These are phyloP conservation scores for Dothidotthia symphoricarpi DNA, from an alignment of 2,329 filamentous ascomycete species.

Conservation along the genomic window DNA sequence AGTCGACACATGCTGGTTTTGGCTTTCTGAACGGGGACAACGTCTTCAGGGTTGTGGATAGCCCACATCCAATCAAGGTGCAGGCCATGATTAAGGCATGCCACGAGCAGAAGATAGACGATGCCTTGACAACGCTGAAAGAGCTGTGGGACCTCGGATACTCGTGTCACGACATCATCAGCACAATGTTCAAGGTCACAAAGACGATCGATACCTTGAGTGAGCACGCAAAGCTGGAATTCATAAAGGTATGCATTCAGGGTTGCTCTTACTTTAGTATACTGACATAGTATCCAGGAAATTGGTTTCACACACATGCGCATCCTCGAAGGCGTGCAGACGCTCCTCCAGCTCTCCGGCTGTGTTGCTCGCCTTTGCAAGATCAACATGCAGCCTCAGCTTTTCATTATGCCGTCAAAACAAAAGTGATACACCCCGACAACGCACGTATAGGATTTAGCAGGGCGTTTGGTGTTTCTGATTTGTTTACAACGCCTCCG, in stretches of 20 bases:
- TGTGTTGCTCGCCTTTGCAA: constrained; percentile 88
- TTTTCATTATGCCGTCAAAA: constrained; percentile 57
- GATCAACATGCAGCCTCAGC: constrained; percentile 91
- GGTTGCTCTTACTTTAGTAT: neutral
- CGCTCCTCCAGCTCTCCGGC: constrained; percentile 86
- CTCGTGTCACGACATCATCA: constrained; percentile 98
- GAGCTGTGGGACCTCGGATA: constrained; percentile 95
- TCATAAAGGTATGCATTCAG: constrained; percentile 63
- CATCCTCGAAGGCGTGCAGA: constrained; percentile 96
- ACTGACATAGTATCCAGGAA: constrained; percentile 53
- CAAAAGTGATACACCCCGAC: constrained; percentile 8
- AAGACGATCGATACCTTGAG: constrained; percentile 91
- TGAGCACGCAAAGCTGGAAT: constrained; percentile 94
- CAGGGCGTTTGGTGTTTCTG: constrained; percentile 33
- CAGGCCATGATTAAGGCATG: constrained; percentile 98
- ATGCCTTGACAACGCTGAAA: constrained; percentile 78
- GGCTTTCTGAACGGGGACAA: constrained; percentile 97
- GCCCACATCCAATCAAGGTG: constrained; percentile 95
- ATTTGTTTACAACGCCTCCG: no score
- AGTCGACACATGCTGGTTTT: constrained; percentile 89
- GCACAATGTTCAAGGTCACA: constrained; percentile 98
- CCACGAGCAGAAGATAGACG: constrained; percentile 86
- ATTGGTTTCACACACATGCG: constrained; percentile 99
- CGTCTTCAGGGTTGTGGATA: constrained; percentile 96
- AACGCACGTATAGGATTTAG: constrained; percentile 26